Evolutionary conservation across 495 filamentous ascomycete species (phyloP), one percentile per base, ranked within the genome.

Genomic region (Penicillium manginii): DNA sequence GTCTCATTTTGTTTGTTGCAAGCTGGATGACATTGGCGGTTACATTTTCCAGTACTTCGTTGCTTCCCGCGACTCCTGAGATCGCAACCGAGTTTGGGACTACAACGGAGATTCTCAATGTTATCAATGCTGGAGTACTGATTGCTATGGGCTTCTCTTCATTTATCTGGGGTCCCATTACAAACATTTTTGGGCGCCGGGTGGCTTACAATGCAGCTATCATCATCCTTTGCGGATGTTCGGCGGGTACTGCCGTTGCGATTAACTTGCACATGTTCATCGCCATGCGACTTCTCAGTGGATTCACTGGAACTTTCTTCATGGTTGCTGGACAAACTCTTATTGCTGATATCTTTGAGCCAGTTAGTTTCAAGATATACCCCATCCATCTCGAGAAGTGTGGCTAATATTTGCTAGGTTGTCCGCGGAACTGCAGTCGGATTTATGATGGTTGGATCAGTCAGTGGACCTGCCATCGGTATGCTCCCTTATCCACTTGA

Each of bases 101-200:
- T 0, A 70, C 72, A 11, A 31, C 66, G 2, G 73, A 78, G 55
- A 73, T 67, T n/a, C 63, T 80, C 8, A 73, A 77, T 61, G 61
- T 74, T 12, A 74, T 75, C 31, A 81, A 80, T 52, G 82, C 82
- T 1, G 71, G 82, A 33, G 82, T 84, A 42, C 59, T 85, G 45
- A 58, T 85, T 54, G 82, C 81, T 17, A 85, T 85, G 83, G 83
- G 82, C 1, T 66, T 83, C n/a, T 79, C 79, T 22, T 75, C 80
- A 4, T 67, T 81, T 8, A 75, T 86, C 21, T 86, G 81, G 76
- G 78, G 79, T 0, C 83, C 83, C 1, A 46, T 86, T 12, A 68
- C 59, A 1, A 58, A 68, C n/a, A 15, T 79, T 1, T 59, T 78
- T 17, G 76, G 78, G 0, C 65, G 76, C 12, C 43, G 65, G 17